These are phyloP conservation scores for Coemansia sp. DNA, from an alignment of 192 early-diverging fungal species.

Conservation along the genomic window DNA sequence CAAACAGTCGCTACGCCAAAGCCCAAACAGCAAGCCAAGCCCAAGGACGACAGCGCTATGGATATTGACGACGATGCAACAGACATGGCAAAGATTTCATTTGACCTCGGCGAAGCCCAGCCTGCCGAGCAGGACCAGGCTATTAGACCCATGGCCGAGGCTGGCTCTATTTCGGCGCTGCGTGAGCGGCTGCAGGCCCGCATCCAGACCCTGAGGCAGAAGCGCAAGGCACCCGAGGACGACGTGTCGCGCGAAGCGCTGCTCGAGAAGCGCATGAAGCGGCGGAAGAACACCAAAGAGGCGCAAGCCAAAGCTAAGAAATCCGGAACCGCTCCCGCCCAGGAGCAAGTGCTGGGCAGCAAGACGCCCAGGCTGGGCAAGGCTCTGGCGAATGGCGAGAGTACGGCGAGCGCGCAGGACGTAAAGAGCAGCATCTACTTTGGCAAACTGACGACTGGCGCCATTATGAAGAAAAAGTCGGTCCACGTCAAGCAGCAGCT, in stretches of 20 bases:
- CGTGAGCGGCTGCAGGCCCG: constrained; percentile 61
- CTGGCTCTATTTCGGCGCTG: constrained; percentile 58
- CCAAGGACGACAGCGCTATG: constrained; percentile 3
- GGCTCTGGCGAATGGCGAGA: neutral
- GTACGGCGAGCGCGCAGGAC: neutral
- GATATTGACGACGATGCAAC: constrained; percentile 37
- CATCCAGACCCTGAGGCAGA: constrained; percentile 60
- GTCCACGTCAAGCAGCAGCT: constrained; percentile 56
- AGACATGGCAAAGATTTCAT: constrained; percentile 28
- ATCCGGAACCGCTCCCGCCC: constrained; percentile 8
- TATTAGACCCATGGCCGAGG: constrained; percentile 32
- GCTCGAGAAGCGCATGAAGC: constrained; percentile 71
- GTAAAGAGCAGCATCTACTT: constrained; percentile 45
- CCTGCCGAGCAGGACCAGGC: constrained; percentile 6
- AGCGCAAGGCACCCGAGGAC: constrained; percentile 61
- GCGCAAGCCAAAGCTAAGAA: constrained; percentile 42
- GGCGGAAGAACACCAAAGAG: constrained; percentile 58
- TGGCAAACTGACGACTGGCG: constrained; percentile 41
- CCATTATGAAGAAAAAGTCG: constrained; percentile 48
- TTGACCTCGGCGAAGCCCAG: constrained; percentile 16
- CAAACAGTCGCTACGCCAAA: constrained; percentile 11
- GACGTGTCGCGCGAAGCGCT: constrained; percentile 66
- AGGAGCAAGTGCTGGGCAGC: constrained; percentile 32
- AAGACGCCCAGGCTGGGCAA: constrained; percentile 21
- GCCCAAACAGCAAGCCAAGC: constrained; percentile 23